Conservation (phyloP, 2,329 filamentous ascomycete genomes). For the Esteya vermicola region DNA sequence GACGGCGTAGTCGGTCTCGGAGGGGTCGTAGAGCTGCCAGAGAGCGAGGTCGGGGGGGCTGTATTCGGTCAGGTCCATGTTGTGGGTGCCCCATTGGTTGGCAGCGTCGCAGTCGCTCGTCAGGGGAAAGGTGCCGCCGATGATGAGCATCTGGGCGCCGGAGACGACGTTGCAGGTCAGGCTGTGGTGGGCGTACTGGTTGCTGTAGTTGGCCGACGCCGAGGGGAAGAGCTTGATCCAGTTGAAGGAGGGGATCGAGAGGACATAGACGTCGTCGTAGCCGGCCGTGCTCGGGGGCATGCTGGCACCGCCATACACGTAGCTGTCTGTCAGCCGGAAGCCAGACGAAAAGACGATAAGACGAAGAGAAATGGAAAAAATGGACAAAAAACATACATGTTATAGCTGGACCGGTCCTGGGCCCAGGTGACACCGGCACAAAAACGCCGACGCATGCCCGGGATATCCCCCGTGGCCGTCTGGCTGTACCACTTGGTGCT, state of each 20-base stretch:
- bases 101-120: constrained; percentile 35
- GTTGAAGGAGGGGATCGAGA: constrained; percentile 46
- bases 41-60: constrained; percentile 29
- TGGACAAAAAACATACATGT: constrained; percentile 33
- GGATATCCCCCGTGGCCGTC: constrained; percentile 36
- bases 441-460: constrained; percentile 39
- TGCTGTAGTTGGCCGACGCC: constrained; percentile 21
- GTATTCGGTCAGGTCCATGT: constrained; percentile 36
- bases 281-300: constrained; percentile 31
- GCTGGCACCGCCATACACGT: constrained; percentile 44
- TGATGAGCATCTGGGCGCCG: constrained; percentile 46
- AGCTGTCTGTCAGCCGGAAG: constrained; percentile 22
- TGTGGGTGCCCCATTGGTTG: constrained; percentile 39
- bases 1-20: constrained; percentile 37
- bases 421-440: constrained; percentile 48
- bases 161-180: constrained; percentile 42
- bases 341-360: not conserved
- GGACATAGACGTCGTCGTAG: constrained; percentile 48
- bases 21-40: constrained; percentile 37
- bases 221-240: constrained; percentile 44
- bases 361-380: not conserved
- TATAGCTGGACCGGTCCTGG: constrained; percentile 45
- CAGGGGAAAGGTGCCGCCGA: constrained; percentile 43
- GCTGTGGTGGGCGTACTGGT: constrained; percentile 34
- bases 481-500: constrained; percentile 47